phyloP scores from a whole-genome alignment of 2,329 filamentous ascomycete genomes.

The Colletotrichum echinochloae region DNA sequence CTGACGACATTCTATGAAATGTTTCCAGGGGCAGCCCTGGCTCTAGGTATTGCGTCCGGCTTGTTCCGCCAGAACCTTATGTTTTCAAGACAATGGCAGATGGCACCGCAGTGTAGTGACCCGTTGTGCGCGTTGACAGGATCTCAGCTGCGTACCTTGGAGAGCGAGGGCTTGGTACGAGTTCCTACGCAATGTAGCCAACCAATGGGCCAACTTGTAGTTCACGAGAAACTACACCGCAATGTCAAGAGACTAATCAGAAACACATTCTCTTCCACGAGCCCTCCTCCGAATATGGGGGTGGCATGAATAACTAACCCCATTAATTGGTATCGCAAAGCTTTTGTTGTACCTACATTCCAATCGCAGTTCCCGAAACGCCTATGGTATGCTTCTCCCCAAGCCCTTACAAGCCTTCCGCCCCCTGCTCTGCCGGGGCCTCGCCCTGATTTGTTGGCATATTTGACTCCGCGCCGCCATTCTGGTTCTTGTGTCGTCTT shows the following conservation, averaged over 20 bases:
- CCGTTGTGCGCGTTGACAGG: background rate
- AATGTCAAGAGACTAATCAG: slow-evolving; percentile 3
- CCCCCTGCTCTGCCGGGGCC: slow-evolving; percentile 35
- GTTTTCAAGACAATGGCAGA: background rate
- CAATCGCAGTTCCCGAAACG: slow-evolving; percentile 32
- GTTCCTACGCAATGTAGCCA: background rate
- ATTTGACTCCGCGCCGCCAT: slow-evolving; percentile 47
- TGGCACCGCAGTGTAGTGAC: background rate
- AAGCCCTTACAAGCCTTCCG: slow-evolving; percentile 25
- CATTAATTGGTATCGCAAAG: slow-evolving; percentile 37
- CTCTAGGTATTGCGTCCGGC: background rate
- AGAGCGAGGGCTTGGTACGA: background rate
- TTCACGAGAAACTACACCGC: background rate
- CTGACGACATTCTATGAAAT: slow-evolving; percentile 16
- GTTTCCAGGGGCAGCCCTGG: slow-evolving; percentile 11
- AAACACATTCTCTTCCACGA: slow-evolving; percentile 10
- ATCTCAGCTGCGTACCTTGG: background rate
- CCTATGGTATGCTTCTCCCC: slow-evolving; percentile 23
- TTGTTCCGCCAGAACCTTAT: background rate
- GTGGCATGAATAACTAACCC: slow-evolving; percentile 19
- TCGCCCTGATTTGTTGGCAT: slow-evolving; percentile 43
- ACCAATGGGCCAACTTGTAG: background rate
- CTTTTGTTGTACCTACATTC: slow-evolving; percentile 38
- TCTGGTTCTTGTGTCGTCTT: slow-evolving; percentile 50
- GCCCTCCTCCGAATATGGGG: background rate